Conservation (phyloP, 2,329 filamentous ascomycete genomes). For the Cladophialophora psammophila region DNA sequence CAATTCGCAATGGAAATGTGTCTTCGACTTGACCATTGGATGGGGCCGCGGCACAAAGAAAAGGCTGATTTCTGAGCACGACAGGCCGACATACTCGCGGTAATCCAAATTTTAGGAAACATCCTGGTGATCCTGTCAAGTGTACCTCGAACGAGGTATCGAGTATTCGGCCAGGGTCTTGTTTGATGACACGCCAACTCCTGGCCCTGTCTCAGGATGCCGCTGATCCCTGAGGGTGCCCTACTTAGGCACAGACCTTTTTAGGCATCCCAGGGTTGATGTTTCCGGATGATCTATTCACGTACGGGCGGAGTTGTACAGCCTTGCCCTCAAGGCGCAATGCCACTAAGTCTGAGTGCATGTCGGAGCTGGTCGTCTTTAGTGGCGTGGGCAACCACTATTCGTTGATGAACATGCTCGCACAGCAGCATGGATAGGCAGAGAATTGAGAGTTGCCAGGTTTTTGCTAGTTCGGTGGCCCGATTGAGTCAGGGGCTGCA, state of each 20-base stretch:
- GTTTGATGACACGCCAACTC: background rate
- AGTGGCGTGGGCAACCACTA: background rate
- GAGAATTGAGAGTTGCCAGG: background rate
- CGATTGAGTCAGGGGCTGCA: background rate
- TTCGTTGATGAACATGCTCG: background rate
- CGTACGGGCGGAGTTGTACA: background rate
- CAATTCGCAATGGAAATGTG: constrained; percentile 6
- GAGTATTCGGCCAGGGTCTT: no score
- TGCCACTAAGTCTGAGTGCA: background rate
- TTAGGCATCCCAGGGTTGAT: background rate
- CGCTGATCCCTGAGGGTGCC: background rate
- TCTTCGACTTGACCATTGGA: background rate
- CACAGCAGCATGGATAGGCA: background rate
- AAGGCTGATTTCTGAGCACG: background rate
- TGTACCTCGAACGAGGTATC: no score
- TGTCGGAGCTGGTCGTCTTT: background rate
- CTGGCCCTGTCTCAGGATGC: background rate
- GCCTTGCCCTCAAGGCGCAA: constrained; percentile 4
- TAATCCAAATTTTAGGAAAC: background rate
- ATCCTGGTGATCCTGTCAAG: background rate
- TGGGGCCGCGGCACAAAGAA: background rate
- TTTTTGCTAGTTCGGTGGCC: background rate
- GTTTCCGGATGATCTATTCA: background rate
- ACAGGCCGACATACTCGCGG: background rate
- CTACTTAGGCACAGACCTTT: background rate